Conservation (phyloP, 345 rosid genomes). For the Lepidium didymum region DNA sequence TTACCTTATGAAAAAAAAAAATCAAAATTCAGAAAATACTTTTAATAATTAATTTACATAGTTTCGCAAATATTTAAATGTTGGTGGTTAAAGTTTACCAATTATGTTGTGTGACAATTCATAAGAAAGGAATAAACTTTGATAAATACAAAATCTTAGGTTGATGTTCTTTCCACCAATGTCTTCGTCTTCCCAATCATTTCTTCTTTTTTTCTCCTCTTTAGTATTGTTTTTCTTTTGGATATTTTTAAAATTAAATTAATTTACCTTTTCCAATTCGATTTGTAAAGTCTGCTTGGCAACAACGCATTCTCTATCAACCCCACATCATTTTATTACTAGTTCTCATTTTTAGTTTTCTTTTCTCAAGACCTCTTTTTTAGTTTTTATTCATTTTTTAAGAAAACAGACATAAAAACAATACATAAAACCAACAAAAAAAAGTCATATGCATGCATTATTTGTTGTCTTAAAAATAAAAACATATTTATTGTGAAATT, state of each 20-base stretch:
- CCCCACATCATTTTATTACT: constrained; percentile 20
- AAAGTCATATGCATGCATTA: neutral
- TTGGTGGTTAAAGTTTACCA: neutral
- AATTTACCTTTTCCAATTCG: constrained; percentile 26
- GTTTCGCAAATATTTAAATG: neutral
- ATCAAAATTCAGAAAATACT: neutral
- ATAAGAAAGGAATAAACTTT: constrained; percentile 29
- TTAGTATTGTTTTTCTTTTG: constrained; percentile 12
- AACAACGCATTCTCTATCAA: constrained; percentile 58
- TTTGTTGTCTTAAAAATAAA: neutral
- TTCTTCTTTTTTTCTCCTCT: constrained; percentile 34
- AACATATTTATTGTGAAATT: neutral
- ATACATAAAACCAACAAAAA: neutral
- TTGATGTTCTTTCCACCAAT: constrained; percentile 65
- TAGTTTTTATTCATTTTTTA: constrained; percentile 9
- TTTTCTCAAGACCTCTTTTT: constrained; percentile 9
- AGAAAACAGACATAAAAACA: constrained; percentile 1
- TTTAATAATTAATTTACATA: neutral
- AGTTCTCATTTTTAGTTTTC: constrained; percentile 2
- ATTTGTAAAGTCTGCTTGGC: constrained; percentile 55
- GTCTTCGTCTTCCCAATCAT: constrained; percentile 40
- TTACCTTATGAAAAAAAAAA: too few species aligned
- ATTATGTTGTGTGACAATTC: neutral
- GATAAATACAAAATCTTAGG: constrained; percentile 30
- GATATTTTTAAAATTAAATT: constrained; percentile 2